phyloP scores from a whole-genome alignment of 768 basidiomycete species.

The Mycena floridula region DNA sequence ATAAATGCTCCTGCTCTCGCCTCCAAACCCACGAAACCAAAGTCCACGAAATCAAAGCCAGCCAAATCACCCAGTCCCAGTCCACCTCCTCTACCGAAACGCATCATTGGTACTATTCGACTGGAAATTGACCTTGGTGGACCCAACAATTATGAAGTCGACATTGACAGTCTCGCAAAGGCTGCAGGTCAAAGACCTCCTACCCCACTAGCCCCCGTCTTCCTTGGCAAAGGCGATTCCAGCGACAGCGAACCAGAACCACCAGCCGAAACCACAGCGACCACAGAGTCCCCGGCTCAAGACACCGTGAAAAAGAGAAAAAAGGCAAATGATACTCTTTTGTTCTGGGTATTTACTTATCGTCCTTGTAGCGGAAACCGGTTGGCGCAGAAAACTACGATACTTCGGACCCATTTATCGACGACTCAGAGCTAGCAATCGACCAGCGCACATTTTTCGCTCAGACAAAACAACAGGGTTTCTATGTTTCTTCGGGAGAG shows the following conservation, averaged over 20 bases:
- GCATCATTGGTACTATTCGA: conserved; percentile 58
- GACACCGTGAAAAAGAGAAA: conserved; percentile 18
- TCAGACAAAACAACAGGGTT: conserved; percentile 87
- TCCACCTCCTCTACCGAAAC: conserved; percentile 48
- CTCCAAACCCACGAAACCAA: no score
- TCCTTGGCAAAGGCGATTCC: conserved; percentile 33
- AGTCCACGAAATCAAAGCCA: neutral
- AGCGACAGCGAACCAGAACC: conserved; percentile 54
- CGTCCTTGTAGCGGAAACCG: conserved; percentile 38
- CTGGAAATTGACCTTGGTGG: conserved; percentile 68
- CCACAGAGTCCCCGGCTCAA: neutral
- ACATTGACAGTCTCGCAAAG: conserved; percentile 52
- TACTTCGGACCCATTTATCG: conserved; percentile 88
- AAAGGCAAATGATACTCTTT: conserved; percentile 10
- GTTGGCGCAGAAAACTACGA: conserved; percentile 80
- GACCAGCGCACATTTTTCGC: conserved; percentile 91
- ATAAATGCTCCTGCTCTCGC: no score
- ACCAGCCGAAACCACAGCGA: neutral
- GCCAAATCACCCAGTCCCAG: conserved; percentile 39
- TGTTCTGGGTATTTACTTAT: neutral
- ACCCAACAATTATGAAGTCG: conserved; percentile 69
- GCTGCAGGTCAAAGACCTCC: conserved; percentile 58
- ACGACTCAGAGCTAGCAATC: conserved; percentile 88
- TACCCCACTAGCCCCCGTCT: conserved; percentile 40
- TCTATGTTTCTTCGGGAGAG: conserved; percentile 87